Evolutionary conservation across 129 eudicot genomes (phyloP).

Genomic region (Artemisia tridentata): DNA sequence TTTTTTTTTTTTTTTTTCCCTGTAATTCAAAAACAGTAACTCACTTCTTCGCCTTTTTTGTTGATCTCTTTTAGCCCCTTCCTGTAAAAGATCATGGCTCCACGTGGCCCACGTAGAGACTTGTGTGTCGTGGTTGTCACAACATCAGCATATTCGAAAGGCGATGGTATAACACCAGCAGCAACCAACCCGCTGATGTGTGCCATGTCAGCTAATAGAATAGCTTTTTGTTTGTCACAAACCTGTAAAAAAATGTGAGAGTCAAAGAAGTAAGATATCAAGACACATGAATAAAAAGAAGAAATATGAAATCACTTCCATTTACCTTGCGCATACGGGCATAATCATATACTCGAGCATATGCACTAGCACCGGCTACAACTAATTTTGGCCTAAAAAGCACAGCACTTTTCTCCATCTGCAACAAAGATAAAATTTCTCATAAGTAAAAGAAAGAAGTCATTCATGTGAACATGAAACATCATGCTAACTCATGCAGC

Average conservation of each 20-base stretch:
- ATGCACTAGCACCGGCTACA: conserved; percentile 98
- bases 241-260: conserved; percentile 42
- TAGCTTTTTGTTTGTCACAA: conserved; percentile 88
- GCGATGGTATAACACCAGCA: conserved; percentile 87
- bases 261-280: conserved; percentile 7
- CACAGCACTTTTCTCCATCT: conserved; percentile 90
- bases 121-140: conserved; percentile 96
- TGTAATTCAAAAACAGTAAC: conserved; percentile 11
- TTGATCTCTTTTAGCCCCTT: conserved; percentile 91
- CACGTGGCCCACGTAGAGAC: conserved; percentile 97
- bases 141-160: conserved; percentile 89
- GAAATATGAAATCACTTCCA: background rate
- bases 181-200: conserved; percentile 97
- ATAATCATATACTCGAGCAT: conserved; percentile 90
- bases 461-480: background rate
- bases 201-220: conserved; percentile 94
- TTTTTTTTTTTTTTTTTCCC: background rate
- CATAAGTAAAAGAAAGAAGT: background rate
- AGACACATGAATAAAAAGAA: background rate
- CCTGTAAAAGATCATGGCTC: conserved; percentile 98
- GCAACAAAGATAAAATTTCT: conserved; percentile 28
- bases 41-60: conserved; percentile 79
- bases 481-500: conserved; percentile 19
- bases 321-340: conserved; percentile 84
- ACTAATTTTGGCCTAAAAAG: conserved; percentile 87